Evolutionary conservation across 306 rosid species (phyloP).

Genomic region (Pachyrhizus erosus): DNA sequence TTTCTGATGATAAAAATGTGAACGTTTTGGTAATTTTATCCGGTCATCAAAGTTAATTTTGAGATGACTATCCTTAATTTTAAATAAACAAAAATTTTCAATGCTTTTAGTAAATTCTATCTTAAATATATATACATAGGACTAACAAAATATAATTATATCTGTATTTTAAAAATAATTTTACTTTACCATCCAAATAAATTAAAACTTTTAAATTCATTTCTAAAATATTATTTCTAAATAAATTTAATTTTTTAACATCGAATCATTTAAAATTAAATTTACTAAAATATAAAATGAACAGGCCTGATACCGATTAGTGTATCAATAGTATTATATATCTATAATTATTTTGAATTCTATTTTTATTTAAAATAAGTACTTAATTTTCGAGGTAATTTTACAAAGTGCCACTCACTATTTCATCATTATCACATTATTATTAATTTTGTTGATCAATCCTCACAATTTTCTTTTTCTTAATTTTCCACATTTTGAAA

Average conservation of each 20-base stretch:
- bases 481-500: background rate
- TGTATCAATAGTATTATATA: background rate
- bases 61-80: background rate
- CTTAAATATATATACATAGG: background rate
- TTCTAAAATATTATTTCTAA: background rate
- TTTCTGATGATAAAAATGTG: too few relatives aligned
- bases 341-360: too few relatives aligned
- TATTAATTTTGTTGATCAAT: too few relatives aligned
- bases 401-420: background rate
- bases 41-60: background rate
- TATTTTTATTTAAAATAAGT: too few relatives aligned
- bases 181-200: background rate
- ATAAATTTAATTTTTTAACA: background rate
- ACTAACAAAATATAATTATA: background rate
- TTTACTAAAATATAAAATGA: background rate
- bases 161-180: background rate
- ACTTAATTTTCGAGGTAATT: background rate
- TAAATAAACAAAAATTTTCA: background rate
- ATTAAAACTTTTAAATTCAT: background rate
- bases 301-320: too few relatives aligned
- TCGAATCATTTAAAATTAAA: background rate
- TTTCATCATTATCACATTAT: too few relatives aligned
- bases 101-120: too few relatives aligned
- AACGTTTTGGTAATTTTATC: background rate
- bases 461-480: background rate